These are phyloP conservation scores for Verticillium longisporum DNA, from an alignment of 2,329 filamentous ascomycete genomes.

Conservation along the genomic window DNA sequence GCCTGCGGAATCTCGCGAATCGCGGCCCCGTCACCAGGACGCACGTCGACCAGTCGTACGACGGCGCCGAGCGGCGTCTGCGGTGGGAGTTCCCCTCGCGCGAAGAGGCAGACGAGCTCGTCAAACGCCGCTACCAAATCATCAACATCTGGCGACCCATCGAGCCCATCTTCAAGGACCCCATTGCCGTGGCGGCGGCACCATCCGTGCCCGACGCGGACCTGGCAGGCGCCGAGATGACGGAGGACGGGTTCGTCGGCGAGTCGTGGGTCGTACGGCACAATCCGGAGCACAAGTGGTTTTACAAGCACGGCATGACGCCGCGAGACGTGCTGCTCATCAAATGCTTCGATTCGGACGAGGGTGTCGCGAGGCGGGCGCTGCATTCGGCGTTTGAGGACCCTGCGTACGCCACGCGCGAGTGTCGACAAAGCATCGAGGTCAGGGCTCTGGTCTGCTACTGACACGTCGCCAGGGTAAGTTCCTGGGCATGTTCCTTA, in stretches of 20 bases:
- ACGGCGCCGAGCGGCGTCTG: conserved; percentile 23
- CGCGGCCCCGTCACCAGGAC: conserved; percentile 33
- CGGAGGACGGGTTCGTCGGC: conserved; percentile 41
- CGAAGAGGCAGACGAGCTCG: conserved; percentile 20
- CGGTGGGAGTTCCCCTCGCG: conserved; percentile 34
- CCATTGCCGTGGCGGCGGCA: conserved; percentile 46
- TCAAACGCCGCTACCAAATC: conserved; percentile 40
- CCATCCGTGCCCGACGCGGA: conserved; percentile 41
- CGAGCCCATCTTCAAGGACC: conserved; percentile 35
- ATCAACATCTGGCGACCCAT: conserved; percentile 38
- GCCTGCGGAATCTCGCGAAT: conserved; percentile 51
- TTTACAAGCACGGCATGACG: conserved; percentile 42
- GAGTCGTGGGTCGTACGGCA: conserved; percentile 40
- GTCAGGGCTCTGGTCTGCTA: conserved; percentile 60
- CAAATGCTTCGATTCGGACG: conserved; percentile 58
- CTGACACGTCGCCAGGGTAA: conserved; percentile 3
- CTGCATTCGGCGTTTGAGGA: conserved; percentile 45
- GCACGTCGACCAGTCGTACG: conserved; percentile 50
- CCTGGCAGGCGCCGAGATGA: conserved; percentile 40
- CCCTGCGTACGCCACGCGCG: conserved; percentile 45
- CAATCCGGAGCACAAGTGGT: conserved; percentile 40
- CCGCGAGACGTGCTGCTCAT: conserved; percentile 50
- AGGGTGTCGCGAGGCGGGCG: conserved; percentile 40
- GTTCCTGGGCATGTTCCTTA: no score
- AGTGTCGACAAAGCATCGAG: conserved; percentile 62